These are phyloP conservation scores for Leishmania amazonensis DNA, from an alignment of 208 protist species.

Conservation along the genomic window DNA sequence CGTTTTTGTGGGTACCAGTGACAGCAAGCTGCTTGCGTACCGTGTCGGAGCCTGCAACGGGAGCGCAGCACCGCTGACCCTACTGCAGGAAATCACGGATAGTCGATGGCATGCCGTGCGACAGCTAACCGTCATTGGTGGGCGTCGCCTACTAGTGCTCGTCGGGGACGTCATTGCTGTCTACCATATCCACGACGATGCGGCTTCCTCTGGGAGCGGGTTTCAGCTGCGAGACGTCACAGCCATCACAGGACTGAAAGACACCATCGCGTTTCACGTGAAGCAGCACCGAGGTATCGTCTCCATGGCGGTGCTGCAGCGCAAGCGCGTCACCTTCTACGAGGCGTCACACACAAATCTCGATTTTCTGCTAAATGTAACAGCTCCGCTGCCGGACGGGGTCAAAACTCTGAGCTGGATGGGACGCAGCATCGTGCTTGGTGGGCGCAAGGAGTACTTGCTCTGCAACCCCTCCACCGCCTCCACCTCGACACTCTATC, in stretches of 20 bases:
- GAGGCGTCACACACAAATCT: slow-evolving; percentile 35
- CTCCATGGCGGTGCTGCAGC: slow-evolving; percentile 60
- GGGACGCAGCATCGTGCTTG: slow-evolving; percentile 54
- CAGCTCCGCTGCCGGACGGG: slow-evolving; percentile 51
- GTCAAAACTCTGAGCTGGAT: slow-evolving; percentile 53
- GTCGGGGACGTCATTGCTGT: slow-evolving; percentile 22
- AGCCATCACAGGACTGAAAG: slow-evolving; percentile 32
- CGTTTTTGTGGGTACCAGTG: slow-evolving; percentile 59
- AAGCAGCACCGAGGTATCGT: slow-evolving; percentile 45
- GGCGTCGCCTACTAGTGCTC: slow-evolving; percentile 41
- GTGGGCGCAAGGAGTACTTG: slow-evolving; percentile 56
- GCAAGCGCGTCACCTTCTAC: slow-evolving; percentile 55
- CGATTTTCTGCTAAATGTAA: slow-evolving; percentile 34
- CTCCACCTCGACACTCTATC: slow-evolving; percentile 24
- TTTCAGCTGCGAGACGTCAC: slow-evolving; percentile 21
- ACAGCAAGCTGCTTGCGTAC: slow-evolving; percentile 62
- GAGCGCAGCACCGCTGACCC: slow-evolving; percentile 2
- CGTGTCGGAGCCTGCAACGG: slow-evolving; percentile 9
- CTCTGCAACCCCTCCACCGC: slow-evolving; percentile 28
- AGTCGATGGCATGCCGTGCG: slow-evolving; percentile 39
- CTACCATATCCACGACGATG: slow-evolving; percentile 14
- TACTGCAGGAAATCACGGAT: slow-evolving; percentile 20
- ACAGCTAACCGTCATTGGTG: slow-evolving; percentile 34
- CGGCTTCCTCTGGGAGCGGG: not conserved
- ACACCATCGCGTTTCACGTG: slow-evolving; percentile 45